phyloP scores from a whole-genome alignment of 2,329 filamentous ascomycete species.

The Tolypocladium ophioglossoides region DNA sequence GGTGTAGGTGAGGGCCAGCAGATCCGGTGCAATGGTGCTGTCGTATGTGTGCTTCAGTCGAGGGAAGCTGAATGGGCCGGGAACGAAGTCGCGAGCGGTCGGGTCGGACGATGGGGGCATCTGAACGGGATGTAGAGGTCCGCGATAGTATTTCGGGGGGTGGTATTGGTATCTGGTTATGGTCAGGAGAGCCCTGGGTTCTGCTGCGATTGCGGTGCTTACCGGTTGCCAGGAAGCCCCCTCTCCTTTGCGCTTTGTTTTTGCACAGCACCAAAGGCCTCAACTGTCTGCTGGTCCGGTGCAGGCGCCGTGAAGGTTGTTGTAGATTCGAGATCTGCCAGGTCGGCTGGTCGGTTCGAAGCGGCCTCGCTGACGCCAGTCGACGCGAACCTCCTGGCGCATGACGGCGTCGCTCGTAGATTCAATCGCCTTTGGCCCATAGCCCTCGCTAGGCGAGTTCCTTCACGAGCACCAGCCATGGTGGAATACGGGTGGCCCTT shows the following conservation, averaged over 20 bases:
- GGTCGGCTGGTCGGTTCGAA: conserved; percentile 12
- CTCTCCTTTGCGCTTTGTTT: conserved; percentile 22
- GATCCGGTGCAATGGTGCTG: conserved; percentile 73
- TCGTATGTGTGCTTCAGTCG: conserved; percentile 86
- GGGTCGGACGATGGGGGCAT: conserved; percentile 80
- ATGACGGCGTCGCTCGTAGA: conserved; percentile 12
- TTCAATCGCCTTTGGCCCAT: conserved; percentile 18
- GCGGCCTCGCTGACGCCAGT: conserved; percentile 26
- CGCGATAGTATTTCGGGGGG: conserved; percentile 88
- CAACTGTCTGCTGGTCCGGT: conserved; percentile 25
- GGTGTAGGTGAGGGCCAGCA: conserved; percentile 79
- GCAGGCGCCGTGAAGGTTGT: conserved; percentile 36
- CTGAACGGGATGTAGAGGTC: conserved; percentile 86
- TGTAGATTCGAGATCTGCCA: conserved; percentile 39
- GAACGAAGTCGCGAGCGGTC: conserved; percentile 75
- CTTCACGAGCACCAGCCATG: conserved; percentile 32
- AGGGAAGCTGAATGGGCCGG: conserved; percentile 82
- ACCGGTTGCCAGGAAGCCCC: conserved; percentile 38
- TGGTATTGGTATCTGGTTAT: conserved; percentile 77
- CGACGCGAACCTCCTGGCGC: conserved; percentile 33
- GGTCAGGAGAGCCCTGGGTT: conserved; percentile 2
- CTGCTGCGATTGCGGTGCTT: conserved; percentile 7
- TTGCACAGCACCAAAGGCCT: conserved; percentile 30
- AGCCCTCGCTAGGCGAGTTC: conserved; percentile 23
- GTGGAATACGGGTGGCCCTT: conserved; percentile 3